Evolutionary conservation across 176 grass and related monocot species (phyloP).

Genomic region (Musa schizocarpa): DNA sequence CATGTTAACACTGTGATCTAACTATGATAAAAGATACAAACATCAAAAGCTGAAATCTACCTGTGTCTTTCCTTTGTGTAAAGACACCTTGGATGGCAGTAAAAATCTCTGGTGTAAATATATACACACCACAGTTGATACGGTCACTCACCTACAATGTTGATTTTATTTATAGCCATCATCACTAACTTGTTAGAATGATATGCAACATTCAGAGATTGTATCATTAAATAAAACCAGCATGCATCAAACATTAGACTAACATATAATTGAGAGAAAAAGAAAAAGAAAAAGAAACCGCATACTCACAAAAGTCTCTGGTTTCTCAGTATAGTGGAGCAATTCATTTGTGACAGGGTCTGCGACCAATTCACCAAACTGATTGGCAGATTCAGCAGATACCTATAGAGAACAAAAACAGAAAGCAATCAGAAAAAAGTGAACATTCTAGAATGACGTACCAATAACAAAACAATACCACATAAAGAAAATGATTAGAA

Average conservation of each 20-base stretch:
- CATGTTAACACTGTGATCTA: not conserved
- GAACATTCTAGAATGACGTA: not conserved
- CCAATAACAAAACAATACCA: not conserved
- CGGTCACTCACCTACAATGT: conserved; percentile 84
- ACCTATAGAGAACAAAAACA: conserved; percentile 35
- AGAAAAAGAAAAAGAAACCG: conserved; percentile 7
- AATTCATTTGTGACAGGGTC: conserved; percentile 90
- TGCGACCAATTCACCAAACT: conserved; percentile 93
- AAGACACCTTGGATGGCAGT: conserved; percentile 79
- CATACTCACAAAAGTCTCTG: conserved; percentile 89
- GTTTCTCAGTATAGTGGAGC: conserved; percentile 85
- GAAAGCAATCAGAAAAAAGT: conserved; percentile 9
- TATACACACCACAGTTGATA: conserved; percentile 97
- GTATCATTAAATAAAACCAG: not conserved
- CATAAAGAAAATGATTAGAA: not conserved
- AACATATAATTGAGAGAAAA: not conserved
- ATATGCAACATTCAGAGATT: not conserved
- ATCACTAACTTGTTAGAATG: conserved; percentile 2
- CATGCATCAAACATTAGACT: not conserved
- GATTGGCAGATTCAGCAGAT: conserved; percentile 80
- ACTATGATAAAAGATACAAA: not conserved
- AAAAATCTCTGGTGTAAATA: conserved; percentile 95
- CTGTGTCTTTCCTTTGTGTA: conserved; percentile 83
- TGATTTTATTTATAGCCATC: conserved; percentile 8
- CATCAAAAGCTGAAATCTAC: conserved; percentile 20